phyloP scores from a whole-genome alignment of 495 filamentous ascomycete species.

The Neurospora sp. region DNA sequence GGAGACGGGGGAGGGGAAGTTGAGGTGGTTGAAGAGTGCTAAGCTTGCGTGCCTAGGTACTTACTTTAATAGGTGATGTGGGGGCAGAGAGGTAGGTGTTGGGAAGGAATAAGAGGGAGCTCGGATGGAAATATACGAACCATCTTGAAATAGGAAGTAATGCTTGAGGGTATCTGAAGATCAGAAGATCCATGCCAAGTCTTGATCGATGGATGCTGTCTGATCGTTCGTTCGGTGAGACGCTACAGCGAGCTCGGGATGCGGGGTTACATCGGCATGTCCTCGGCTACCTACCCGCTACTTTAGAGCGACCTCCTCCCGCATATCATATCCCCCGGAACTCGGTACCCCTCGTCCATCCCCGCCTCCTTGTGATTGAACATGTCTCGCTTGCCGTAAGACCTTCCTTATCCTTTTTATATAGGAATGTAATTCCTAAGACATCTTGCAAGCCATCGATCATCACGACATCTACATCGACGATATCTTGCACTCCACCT shows the following conservation, averaged over 20 bases:
- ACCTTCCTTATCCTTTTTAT: not conserved
- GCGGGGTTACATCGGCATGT: not conserved
- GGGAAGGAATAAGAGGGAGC: not conserved
- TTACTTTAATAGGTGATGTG: not conserved
- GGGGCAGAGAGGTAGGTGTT: not conserved
- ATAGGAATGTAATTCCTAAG: not conserved
- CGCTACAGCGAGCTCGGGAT: not conserved
- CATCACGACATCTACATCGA: not conserved
- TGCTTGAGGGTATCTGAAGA: not conserved
- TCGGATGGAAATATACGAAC: not conserved
- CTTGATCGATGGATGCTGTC: not conserved
- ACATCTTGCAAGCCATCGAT: not conserved
- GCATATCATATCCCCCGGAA: not conserved
- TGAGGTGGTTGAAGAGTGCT: constrained; percentile 46
- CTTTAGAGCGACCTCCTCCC: not conserved
- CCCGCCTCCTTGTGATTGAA: not conserved
- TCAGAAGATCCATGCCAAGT: not conserved
- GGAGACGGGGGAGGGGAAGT: constrained; percentile 35
- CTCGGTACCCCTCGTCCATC: not conserved
- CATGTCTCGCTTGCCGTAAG: not conserved
- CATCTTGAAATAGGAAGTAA: not conserved
- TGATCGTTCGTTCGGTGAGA: not conserved
- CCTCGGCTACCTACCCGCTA: not conserved
- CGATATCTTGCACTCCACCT: not conserved
- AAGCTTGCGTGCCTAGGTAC: constrained; percentile 30